Evolutionary conservation across 495 filamentous ascomycete genomes (phyloP), one percentile per base, ranked within the genome.

Genomic region (Penicillium coprophilum): DNA sequence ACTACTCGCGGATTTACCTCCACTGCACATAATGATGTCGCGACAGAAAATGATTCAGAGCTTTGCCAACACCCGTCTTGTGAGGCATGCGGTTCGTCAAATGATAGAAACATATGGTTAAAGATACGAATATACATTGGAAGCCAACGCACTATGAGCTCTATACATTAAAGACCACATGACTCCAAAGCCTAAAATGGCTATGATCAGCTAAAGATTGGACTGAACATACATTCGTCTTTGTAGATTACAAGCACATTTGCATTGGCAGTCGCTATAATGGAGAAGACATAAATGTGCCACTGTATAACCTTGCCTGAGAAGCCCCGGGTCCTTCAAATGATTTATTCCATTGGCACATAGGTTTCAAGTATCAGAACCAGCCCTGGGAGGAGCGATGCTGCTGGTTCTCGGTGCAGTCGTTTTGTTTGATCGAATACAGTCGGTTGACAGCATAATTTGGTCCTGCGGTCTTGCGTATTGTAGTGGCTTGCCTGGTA

Each of bases 1-100:
- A 21, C 24, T 58, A n/a, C 56, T 77, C 9, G 55, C 38, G 7
- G 24, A 45, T 4, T 59, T 75, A 17, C 74, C 74, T 9, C 62
- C 74, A 1, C 55, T 77, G 11, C 60, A 66, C 64, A 63, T 74
- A 46, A 69, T 71, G 59, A 56, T 53, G 19, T 61, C 72, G 28
- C 60, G 56, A 23, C 40, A 53, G 32, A 64, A 65, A 27, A 65
- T 68, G 10, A 41, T 48, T 21, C 31, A 34, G 28, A 31, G 56
- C 53, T 63, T 71, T 47, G 24, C 40, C 6, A 36, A 34, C 20
- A 41, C 36, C 9, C 17, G 17, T 17, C 24, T 55, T 12, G 57
- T 50, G 23, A 44, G 48, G 44, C 17, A 57, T 27, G 53, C 60
- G 30, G 45, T 65, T 19, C n/a, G 46, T 49, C 50, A 32, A 45